These are phyloP conservation scores for Plasmodium vivax DNA, from an alignment of 169 alveolate genomes.

Conservation along the genomic window DNA sequence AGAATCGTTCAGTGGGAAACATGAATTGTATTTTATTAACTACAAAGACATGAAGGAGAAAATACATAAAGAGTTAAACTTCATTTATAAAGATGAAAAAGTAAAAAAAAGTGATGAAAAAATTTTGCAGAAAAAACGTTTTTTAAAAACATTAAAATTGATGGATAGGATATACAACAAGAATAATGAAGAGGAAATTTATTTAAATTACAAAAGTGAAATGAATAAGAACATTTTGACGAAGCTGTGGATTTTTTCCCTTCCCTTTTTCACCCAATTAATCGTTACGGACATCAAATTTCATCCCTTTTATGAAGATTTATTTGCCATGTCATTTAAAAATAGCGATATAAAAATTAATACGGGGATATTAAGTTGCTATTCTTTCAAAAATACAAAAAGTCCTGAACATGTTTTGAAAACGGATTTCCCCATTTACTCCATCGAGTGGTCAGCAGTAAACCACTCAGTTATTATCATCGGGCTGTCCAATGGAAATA, in stretches of 20 bases:
- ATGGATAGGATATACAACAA: conserved; percentile 75
- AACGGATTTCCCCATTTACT: conserved; percentile 59
- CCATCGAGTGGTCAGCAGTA: conserved; percentile 58
- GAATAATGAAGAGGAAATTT: conserved; percentile 73
- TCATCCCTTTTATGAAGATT: conserved; percentile 73
- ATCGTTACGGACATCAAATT: conserved; percentile 70
- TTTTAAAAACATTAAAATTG: conserved; percentile 72
- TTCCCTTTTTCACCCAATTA: conserved; percentile 25
- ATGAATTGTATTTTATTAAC: conserved; percentile 59
- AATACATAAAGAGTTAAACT: conserved; percentile 27
- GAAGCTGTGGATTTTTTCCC: conserved; percentile 54
- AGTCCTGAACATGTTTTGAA: conserved; percentile 59
- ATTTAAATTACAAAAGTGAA: conserved; percentile 51
- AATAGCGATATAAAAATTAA: conserved; percentile 57
- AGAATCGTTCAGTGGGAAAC: conserved; percentile 32
- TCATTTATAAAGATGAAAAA: conserved; percentile 51
- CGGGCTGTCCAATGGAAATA: conserved; percentile 70
- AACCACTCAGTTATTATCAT: conserved; percentile 57
- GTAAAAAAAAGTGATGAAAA: conserved; percentile 50
- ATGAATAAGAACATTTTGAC: conserved; percentile 66
- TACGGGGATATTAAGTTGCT: conserved; percentile 73
- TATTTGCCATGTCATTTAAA: conserved; percentile 74
- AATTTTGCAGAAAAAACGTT: conserved; percentile 23
- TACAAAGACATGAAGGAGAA: conserved; percentile 56
- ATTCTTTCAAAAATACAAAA: conserved; percentile 67